Evolutionary conservation across 257 asterid species (phyloP), one percentile per base, ranked within the genome.

Genomic region (Ocimum tenuiflorum): DNA sequence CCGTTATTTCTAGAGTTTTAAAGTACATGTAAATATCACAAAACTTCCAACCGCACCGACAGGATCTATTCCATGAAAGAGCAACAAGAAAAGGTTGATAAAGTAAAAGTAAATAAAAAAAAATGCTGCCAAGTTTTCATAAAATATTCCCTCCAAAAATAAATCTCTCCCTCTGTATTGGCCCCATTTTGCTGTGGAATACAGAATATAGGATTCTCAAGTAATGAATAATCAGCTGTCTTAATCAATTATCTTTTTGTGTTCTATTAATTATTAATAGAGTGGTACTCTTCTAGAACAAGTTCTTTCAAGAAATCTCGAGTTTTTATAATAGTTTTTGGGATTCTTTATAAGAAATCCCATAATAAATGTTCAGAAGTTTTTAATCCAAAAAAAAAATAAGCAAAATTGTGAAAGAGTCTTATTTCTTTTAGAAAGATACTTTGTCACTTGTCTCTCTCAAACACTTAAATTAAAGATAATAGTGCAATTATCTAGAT

Each of bases 111-210:
- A 64, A 59, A 31, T 5, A 19, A 67, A 27, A 39, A 39, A 4
- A 73, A 59, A 60, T 67, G 46, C 51, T 65, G n/a, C 67, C 17
- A 59, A 43, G 62, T 41, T 68, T 56, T 55, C 69, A 68, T 65
- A 55, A 54, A 63, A 7, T 47, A 46, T 76, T 68, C 72, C 78
- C 77, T 19, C 65, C 74, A 75, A 47, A 60, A 18, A 54, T 49
- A 17, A 49, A 2, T 2, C 65, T 20, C 68, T 50, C 65, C 61
- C 52, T 29, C 23, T 12, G 1, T 2, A 7, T 62, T 54, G 67
- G 58, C 39, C 18, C 60, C 50, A 38, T 15, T 29, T 42, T 7
- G 17, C 18, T 50, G 50, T 35, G 56, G 60, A 56, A 17, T 42
- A 74, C 10, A 63, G 65, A 68, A 59, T 60, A 55, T 60, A 54